Percentiles rank a stretch among this genome's conserved stretches.
Conservation (phyloP, 257 asterid genomes). For the Capsicum chinense region DNA sequence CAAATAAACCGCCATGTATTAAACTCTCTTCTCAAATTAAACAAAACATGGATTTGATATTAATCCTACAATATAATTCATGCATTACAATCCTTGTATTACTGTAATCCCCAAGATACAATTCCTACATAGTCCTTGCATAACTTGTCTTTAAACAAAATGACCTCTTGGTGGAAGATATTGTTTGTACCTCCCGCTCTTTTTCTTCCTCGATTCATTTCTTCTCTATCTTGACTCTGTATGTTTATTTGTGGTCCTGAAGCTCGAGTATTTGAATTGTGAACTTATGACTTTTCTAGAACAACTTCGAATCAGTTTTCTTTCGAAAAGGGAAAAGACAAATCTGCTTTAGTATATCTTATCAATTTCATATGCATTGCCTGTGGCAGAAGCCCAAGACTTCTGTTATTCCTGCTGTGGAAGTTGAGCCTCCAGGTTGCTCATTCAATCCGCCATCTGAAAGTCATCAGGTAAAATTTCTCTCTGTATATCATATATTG, state of each 20-base stretch:
- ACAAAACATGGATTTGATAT: background rate
- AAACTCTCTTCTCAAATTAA: background rate
- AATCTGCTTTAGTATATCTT: background rate
- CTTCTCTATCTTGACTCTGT: background rate
- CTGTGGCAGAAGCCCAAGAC: conserved; percentile 67
- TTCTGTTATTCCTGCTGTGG: conserved; percentile 86
- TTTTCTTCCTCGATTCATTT: background rate
- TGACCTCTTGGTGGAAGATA: background rate
- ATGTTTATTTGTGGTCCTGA: background rate
- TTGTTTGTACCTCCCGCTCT: background rate
- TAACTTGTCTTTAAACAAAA: background rate
- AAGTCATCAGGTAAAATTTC: conserved; percentile 75
- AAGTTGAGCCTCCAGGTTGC: conserved; percentile 91
- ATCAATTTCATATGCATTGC: conserved; percentile 12
- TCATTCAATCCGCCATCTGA: conserved; percentile 88
- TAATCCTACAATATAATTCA: background rate
- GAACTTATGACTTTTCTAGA: background rate
- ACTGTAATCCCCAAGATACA: conserved; percentile 7
- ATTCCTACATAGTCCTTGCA: background rate
- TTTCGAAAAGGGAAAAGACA: background rate
- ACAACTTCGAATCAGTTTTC: background rate
- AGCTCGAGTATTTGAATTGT: conserved; percentile 10
- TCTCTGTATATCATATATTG: conserved; percentile 29
- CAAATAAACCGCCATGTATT: background rate
- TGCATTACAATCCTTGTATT: background rate